Evolutionary conservation across 306 rosid genomes (phyloP), one percentile per base, ranked within the genome.

Genomic region (Biancaea sappan): DNA sequence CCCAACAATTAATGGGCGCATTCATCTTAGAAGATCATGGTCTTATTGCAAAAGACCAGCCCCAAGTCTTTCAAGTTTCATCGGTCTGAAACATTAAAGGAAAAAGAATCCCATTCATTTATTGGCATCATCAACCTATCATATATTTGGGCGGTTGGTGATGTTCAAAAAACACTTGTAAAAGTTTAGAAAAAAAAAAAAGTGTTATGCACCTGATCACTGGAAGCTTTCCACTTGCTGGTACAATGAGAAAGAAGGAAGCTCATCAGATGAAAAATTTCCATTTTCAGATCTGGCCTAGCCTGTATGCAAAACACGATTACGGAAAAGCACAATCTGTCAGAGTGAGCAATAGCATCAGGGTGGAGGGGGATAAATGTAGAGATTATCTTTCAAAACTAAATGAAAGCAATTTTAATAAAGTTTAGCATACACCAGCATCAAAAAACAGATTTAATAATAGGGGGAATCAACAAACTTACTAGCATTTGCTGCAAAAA

Each of bases 401-500:
- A 60, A 72, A 34, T 46, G 26, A 34, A 61, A 43, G 41, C 37
- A 41, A 71, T 75, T 41, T 58, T 29, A 41, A 46, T 48, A 51
- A 64, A 35, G 5, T 66, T 78, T 41, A 22, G 43, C 41, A 83
- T 52, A 35, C 29, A 75, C 64, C 13, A 67, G 11, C 8, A 61
- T 40, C 21, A 47, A 53, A 58, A 66, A 28, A 19, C 65, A 26
- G 34, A 73, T 66, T 41, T 34, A 29, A 46, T 69, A 34, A 24
- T 43, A 80, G 14, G 63, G 51, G 21, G 66, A 83, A 74, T 64
- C 50, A 59, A 76, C 24, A 74, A 77, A 85, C 89, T 76, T 71
- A 94, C 98, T 44, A 94, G 95, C 97, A 88, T 90, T 80, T 75
- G 83, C 86, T 94, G 98, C 88, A 94, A 76, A 77, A 91, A 94